These are phyloP conservation scores for Ophiognomonia clavigignenti-juglandacearum DNA, from an alignment of 2,329 filamentous ascomycete genomes.

Conservation along the genomic window DNA sequence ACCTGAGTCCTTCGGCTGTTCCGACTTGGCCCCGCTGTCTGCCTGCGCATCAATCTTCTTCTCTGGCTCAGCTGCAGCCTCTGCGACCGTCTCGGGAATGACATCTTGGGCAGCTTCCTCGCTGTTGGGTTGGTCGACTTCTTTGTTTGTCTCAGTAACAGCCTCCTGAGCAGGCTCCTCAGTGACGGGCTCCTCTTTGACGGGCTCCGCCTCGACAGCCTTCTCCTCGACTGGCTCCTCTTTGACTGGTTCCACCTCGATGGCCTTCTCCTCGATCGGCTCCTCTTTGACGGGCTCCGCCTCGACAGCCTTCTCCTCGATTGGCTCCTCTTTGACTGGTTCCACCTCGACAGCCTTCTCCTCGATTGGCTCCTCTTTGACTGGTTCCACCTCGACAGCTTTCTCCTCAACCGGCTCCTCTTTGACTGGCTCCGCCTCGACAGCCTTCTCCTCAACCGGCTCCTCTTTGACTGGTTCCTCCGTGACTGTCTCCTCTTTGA, in stretches of 20 bases:
- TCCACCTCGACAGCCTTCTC: too few species aligned
- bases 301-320: not conserved
- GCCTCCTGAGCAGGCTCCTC: not conserved
- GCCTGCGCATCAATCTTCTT: slow-evolving; percentile 1
- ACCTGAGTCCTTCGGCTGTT: slow-evolving; percentile 12
- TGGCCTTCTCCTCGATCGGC: slow-evolving; percentile 8
- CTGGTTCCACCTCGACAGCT: not conserved
- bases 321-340: too few species aligned
- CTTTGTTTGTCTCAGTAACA: not conserved
- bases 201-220: too few species aligned
- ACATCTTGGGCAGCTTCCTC: not conserved
- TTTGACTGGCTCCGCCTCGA: not conserved
- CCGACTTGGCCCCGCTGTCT: not conserved
- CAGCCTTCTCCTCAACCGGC: too few species aligned
- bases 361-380: too few species aligned
- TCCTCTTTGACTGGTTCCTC: too few species aligned
- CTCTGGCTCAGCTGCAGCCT: slow-evolving; percentile 1
- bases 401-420: not conserved
- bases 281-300: not conserved
- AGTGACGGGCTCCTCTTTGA: not conserved
- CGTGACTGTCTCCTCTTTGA: too few species aligned
- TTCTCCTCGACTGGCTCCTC: too few species aligned
- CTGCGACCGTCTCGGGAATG: not conserved
- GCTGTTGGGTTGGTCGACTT: too few species aligned
- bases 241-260: too few species aligned